Percentiles rank a stretch among this genome's conserved stretches.
Evolutionary conservation across 2,329 filamentous ascomycete species (phyloP).

Genomic region (Colletotrichum zoysiae): DNA sequence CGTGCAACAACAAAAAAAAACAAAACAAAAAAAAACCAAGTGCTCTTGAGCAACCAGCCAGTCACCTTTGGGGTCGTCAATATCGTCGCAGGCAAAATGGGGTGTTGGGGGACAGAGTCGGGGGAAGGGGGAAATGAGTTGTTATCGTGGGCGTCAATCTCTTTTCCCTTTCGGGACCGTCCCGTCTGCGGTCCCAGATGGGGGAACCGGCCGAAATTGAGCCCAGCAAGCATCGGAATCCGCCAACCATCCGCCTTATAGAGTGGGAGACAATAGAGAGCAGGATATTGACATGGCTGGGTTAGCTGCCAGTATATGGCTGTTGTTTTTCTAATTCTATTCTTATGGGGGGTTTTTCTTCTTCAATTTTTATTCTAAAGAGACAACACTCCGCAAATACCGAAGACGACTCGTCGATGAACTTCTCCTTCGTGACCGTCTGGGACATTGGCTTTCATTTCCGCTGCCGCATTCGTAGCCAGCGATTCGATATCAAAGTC

Average conservation of each 20-base stretch:
- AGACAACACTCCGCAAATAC: neutral
- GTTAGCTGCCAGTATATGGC: neutral
- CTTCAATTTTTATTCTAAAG: no score
- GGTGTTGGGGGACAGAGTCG: neutral
- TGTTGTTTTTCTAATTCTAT: no score
- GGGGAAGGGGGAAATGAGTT: conserved; percentile 13
- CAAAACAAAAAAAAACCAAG: no score
- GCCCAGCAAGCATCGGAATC: conserved; percentile 29
- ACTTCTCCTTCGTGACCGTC: conserved; percentile 12
- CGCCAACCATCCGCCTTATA: neutral
- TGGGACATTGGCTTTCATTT: conserved; percentile 24
- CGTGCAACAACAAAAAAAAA: no score
- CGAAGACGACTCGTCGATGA: conserved; percentile 29
- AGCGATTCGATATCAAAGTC: conserved; percentile 16
- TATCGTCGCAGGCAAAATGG: conserved; percentile 7
- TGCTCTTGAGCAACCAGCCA: conserved; percentile 6
- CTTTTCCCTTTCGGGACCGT: conserved; percentile 2
- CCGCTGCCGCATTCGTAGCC: conserved; percentile 32
- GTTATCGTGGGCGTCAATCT: neutral
- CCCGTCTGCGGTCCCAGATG: conserved; percentile 26
- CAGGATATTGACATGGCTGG: neutral
- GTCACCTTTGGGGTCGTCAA: conserved; percentile 20
- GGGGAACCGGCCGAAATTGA: conserved; percentile 29
- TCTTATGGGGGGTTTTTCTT: no score
- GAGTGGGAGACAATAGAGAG: neutral